Percentiles rank a stretch among this genome's conserved stretches.
Evolutionary conservation across 306 rosid genomes (phyloP).

Genomic region (Sphenostylis stenocarpa): DNA sequence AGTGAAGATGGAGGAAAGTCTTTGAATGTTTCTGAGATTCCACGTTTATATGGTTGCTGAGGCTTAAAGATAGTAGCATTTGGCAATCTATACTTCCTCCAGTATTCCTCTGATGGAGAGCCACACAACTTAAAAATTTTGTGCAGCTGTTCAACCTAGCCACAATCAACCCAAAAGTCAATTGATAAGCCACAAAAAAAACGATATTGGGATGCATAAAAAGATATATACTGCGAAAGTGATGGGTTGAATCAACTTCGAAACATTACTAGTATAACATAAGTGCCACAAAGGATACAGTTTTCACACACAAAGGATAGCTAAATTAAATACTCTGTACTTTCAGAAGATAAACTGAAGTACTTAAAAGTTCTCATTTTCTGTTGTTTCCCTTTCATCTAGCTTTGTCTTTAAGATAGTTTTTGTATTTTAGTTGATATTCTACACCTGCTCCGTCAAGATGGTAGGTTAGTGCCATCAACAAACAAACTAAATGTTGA

Average conservation of each 20-base stretch:
- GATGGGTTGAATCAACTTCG: conserved; percentile 19
- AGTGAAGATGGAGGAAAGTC: conserved; percentile 78
- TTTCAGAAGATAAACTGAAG: not conserved
- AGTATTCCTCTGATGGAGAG: conserved; percentile 93
- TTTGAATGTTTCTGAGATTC: conserved; percentile 74
- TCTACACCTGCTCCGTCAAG: conserved; percentile 7
- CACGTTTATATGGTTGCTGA: conserved; percentile 88
- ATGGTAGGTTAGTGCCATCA: conserved; percentile 20
- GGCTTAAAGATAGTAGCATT: conserved; percentile 98
- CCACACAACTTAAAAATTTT: conserved; percentile 97
- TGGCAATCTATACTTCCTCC: conserved; percentile 93
- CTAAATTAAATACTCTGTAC: not conserved
- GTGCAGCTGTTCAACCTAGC: conserved; percentile 95
- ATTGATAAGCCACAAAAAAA: no score
- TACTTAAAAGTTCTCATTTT: not conserved
- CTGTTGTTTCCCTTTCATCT: conserved; percentile 5
- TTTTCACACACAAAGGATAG: conserved; percentile 4
- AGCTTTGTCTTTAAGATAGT: not conserved
- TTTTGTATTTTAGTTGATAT: conserved; percentile 13
- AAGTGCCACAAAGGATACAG: not conserved
- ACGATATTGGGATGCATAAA: conserved; percentile 3
- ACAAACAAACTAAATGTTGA: conserved; percentile 20
- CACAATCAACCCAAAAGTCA: conserved; percentile 37
- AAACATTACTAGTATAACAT: not conserved
- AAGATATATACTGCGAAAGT: not conserved